Conservation (phyloP, 2,329 filamentous ascomycete genomes). For the Pseudonectria buxi region DNA sequence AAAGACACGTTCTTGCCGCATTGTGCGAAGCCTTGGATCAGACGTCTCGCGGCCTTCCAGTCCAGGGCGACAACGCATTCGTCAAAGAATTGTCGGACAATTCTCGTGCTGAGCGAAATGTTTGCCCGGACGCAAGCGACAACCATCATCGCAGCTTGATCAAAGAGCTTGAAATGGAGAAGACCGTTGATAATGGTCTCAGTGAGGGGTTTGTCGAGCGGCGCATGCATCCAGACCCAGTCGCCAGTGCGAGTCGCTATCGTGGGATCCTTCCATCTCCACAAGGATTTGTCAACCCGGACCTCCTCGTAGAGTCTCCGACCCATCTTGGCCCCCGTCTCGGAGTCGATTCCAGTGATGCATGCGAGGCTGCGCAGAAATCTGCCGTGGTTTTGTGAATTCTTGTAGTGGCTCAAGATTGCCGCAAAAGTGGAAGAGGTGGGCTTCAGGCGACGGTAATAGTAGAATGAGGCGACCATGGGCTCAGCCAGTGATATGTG, state of each 20-base stretch:
- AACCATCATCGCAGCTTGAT: conserved; percentile 38
- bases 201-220: conserved; percentile 32
- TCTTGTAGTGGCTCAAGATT: conserved; percentile 44
- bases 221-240: conserved; percentile 34
- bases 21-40: conserved; percentile 24
- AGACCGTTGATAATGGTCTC: conserved; percentile 43
- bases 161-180: conserved; percentile 39
- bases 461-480: conserved; percentile 46
- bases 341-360: conserved; percentile 37
- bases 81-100: conserved; percentile 34
- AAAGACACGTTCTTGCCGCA: conserved; percentile 19
- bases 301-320: conserved; percentile 29
- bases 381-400: conserved; percentile 31
- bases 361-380: conserved; percentile 40
- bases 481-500: conserved; percentile 43
- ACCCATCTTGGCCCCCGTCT: conserved; percentile 32
- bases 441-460: conserved; percentile 36
- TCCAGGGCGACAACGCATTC: conserved; percentile 36
- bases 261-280: conserved; percentile 25
- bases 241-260: conserved; percentile 23
- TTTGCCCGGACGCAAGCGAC: conserved; percentile 31
- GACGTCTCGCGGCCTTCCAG: conserved; percentile 27
- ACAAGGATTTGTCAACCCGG: conserved; percentile 20
- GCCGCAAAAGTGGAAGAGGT: conserved; percentile 43
- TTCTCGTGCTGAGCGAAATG: conserved; percentile 24